Evolutionary conservation across 2,329 filamentous ascomycete species (phyloP).

Genomic region (Microascus cirrosus): DNA sequence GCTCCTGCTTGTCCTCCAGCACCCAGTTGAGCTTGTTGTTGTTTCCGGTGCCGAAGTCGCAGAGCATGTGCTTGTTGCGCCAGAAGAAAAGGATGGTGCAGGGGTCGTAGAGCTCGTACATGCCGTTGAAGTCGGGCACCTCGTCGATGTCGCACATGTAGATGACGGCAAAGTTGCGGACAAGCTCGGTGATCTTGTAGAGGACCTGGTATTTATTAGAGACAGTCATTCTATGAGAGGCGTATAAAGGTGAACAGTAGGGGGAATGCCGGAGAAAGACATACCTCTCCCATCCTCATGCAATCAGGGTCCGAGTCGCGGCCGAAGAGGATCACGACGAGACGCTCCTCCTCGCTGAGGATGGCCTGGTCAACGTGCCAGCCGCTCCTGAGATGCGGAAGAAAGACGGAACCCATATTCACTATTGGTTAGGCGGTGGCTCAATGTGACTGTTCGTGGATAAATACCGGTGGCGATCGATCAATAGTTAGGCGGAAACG

Average conservation of each 20-base stretch:
- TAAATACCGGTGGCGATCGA: background rate
- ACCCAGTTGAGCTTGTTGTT: constrained; percentile 99
- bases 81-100: constrained; percentile 63
- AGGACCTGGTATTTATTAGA: constrained; percentile 54
- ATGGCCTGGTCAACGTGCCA: constrained; percentile 99
- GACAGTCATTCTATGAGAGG: background rate
- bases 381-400: constrained; percentile 81
- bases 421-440: background rate
- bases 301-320: constrained; percentile 70
- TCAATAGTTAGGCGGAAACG: background rate
- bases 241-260: background rate
- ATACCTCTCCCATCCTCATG: constrained; percentile 23
- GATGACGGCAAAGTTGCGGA: constrained; percentile 88
- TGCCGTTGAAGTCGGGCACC: constrained; percentile 87
- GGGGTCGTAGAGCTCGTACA: constrained; percentile 88
- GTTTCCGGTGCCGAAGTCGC: constrained; percentile 91
- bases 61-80: constrained; percentile 6
- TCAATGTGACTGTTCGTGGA: background rate
- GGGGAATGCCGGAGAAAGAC: background rate
- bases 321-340: constrained; percentile 89
- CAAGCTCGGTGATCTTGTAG: constrained; percentile 82
- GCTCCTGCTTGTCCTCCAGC: constrained; percentile 87
- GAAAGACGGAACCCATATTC: constrained; percentile 68
- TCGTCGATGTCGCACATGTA: constrained; percentile 91
- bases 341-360: constrained; percentile 77